Evolutionary conservation across 768 basidiomycete species (phyloP).

Genomic region (Mycena chlorophos): DNA sequence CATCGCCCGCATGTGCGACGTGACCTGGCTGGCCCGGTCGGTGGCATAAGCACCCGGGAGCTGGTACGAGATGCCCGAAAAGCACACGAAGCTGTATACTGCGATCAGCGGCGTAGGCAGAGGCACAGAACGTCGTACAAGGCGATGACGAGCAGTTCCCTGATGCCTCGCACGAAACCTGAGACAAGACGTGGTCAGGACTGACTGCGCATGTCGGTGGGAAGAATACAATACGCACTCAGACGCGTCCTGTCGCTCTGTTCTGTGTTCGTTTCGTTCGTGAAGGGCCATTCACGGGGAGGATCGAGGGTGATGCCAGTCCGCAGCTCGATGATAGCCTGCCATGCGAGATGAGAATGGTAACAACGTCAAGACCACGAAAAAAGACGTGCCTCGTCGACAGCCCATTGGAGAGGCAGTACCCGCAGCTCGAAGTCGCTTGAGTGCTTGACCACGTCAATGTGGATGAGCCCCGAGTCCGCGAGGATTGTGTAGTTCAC

Average conservation of each 20-base stretch:
- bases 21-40: slow-evolving; percentile 65
- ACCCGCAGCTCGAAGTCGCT: slow-evolving; percentile 70
- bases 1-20: slow-evolving; percentile 79
- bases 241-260: slow-evolving; percentile 45
- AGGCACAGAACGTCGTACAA: slow-evolving; percentile 42
- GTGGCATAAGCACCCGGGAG: slow-evolving; percentile 68
- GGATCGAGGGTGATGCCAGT: slow-evolving; percentile 56
- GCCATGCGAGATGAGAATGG: not conserved
- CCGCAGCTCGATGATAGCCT: slow-evolving; percentile 73
- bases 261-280: slow-evolving; percentile 64
- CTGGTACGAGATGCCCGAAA: slow-evolving; percentile 75
- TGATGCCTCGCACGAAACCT: slow-evolving; percentile 66
- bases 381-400: slow-evolving; percentile 56
- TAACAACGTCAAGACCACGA: not conserved
- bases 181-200: slow-evolving; percentile 8
- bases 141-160: slow-evolving; percentile 63
- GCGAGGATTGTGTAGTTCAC: slow-evolving; percentile 72
- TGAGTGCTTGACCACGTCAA: slow-evolving; percentile 64
- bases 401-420: slow-evolving; percentile 74
- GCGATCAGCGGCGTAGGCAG: not conserved
- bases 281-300: slow-evolving; percentile 74
- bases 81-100: slow-evolving; percentile 59
- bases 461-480: slow-evolving; percentile 61
- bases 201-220: not conserved
- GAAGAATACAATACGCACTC: not conserved